Percentiles rank a stretch among this genome's conserved stretches.
Evolutionary conservation across 352 stramenopile species (phyloP).

Genomic region (Salisapilia sapeloensis): DNA sequence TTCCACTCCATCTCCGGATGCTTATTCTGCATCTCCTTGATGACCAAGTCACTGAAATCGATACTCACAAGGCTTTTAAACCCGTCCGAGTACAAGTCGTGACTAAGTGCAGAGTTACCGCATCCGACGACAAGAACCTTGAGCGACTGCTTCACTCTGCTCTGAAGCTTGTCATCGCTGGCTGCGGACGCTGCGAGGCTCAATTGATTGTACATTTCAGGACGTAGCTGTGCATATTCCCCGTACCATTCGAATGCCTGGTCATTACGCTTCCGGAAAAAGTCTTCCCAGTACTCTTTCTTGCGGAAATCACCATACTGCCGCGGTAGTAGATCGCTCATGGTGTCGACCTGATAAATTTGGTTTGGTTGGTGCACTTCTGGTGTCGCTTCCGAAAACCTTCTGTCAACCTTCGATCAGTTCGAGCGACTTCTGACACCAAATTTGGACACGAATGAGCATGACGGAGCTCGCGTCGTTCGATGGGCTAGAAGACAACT

Average conservation of each 20-base stretch:
- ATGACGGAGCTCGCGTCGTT: no score
- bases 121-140: slow-evolving; percentile 59
- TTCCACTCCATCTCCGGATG: slow-evolving; percentile 37
- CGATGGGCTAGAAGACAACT: no score
- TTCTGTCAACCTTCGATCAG: no score
- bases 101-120: slow-evolving; percentile 57
- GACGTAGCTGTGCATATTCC: slow-evolving; percentile 24
- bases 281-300: slow-evolving; percentile 57
- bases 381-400: no score
- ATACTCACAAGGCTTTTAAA: slow-evolving; percentile 41
- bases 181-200: neutral
- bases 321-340: slow-evolving; percentile 22
- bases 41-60: slow-evolving; percentile 57
- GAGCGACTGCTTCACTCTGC: slow-evolving; percentile 17
- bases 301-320: slow-evolving; percentile 39
- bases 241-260: slow-evolving; percentile 75
- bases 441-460: no score
- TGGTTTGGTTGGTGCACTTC: no score
- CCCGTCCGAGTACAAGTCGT: slow-evolving; percentile 32
- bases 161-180: neutral
- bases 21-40: slow-evolving; percentile 60
- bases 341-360: no score
- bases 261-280: slow-evolving; percentile 52
- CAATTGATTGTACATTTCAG: slow-evolving; percentile 9
- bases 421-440: no score